Evolutionary conservation across 2,329 filamentous ascomycete species (phyloP).

Genomic region (Diplodia corticola): DNA sequence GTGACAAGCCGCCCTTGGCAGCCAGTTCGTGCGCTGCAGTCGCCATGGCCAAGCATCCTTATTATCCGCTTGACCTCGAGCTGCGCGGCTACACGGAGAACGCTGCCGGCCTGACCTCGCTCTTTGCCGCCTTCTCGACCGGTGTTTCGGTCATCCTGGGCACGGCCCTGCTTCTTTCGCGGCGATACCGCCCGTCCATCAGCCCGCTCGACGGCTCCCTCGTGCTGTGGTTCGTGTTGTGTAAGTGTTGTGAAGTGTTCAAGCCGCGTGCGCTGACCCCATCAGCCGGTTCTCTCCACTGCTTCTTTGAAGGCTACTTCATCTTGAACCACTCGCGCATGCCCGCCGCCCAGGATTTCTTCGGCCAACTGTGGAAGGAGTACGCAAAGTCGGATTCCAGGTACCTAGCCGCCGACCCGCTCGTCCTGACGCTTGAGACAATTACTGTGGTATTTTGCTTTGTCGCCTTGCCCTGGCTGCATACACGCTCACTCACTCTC

Average conservation of each 20-base stretch:
- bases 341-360: slow-evolving; percentile 26
- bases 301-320: slow-evolving; percentile 16
- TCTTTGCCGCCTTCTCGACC: slow-evolving; percentile 1
- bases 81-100: slow-evolving; percentile 1
- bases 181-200: neutral
- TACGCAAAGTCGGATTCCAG: slow-evolving; percentile 59
- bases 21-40: neutral
- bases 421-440: slow-evolving; percentile 59
- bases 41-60: neutral
- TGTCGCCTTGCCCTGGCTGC: neutral
- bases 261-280: neutral
- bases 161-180: neutral
- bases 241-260: neutral
- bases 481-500: neutral
- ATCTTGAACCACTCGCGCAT: slow-evolving; percentile 7
- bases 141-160: neutral
- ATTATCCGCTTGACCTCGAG: slow-evolving; percentile 9
- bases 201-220: neutral
- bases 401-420: slow-evolving; percentile 55
- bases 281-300: slow-evolving; percentile 7
- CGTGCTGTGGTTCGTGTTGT: slow-evolving; percentile 13
- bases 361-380: slow-evolving; percentile 60
- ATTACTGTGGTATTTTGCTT: slow-evolving; percentile 46
- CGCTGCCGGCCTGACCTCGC: neutral
- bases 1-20: neutral